These are phyloP conservation scores for Hirschioporus abietinus DNA, from an alignment of 768 basidiomycete genomes.

Conservation along the genomic window DNA sequence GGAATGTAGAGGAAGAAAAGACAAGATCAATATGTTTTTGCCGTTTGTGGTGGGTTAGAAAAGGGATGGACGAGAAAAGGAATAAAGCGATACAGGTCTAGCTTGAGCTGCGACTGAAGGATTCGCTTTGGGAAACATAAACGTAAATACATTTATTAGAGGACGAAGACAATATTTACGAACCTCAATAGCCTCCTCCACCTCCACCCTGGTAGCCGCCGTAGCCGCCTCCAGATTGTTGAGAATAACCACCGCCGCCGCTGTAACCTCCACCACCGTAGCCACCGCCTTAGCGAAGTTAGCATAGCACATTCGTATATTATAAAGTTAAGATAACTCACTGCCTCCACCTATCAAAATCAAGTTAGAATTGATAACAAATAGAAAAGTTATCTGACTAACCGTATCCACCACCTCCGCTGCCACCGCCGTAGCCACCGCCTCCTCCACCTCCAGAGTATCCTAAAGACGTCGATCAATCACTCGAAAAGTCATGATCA, in stretches of 20 bases:
- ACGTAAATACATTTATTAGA: background rate
- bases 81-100: too few relatives aligned
- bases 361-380: background rate
- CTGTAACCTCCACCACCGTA: constrained; percentile 19
- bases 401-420: constrained; percentile 22
- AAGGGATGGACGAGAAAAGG: background rate
- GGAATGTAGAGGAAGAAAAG: background rate
- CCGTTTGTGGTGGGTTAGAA: background rate
- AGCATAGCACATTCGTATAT: constrained; percentile 14
- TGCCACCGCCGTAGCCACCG: constrained; percentile 24
- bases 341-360: constrained; percentile 1
- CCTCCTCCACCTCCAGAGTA: constrained; percentile 25
- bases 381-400: constrained; percentile 18
- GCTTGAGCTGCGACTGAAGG: background rate
- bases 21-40: background rate
- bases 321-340: background rate
- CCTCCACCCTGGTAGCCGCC: constrained; percentile 12
- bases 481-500: constrained; percentile 5
- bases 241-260: constrained; percentile 13
- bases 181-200: constrained; percentile 7
- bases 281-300: constrained; percentile 10
- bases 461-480: constrained; percentile 3
- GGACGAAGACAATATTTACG: background rate
- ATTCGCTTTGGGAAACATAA: background rate
- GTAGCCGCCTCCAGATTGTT: constrained; percentile 12